These are phyloP conservation scores for Paraglomus brasilianum DNA, from an alignment of 192 early-diverging fungal species.

Conservation along the genomic window DNA sequence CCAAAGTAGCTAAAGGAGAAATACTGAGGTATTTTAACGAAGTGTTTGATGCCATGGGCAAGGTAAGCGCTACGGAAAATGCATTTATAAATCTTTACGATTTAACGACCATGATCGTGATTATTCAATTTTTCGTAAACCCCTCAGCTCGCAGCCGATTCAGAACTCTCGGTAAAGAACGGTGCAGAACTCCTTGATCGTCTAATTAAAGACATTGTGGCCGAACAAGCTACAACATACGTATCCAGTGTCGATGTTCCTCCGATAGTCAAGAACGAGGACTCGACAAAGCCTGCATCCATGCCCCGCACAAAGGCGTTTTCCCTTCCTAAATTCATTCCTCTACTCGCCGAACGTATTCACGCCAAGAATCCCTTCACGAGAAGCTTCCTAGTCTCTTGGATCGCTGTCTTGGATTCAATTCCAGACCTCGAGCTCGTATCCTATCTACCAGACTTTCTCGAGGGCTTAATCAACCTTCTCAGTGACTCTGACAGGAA, in stretches of 20 bases:
- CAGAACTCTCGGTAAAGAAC: constrained; percentile 88
- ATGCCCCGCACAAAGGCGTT: constrained; percentile 71
- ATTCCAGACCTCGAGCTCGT: constrained; percentile 95
- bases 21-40: constrained; percentile 93
- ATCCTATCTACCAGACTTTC: constrained; percentile 86
- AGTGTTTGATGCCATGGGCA: constrained; percentile 94
- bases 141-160: constrained; percentile 79
- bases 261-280: constrained; percentile 28
- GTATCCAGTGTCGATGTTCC: constrained; percentile 36
- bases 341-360: constrained; percentile 88
- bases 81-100: background rate
- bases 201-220: constrained; percentile 95
- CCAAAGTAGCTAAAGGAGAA: constrained; percentile 88
- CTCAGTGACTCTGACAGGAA: constrained; percentile 89
- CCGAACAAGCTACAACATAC: constrained; percentile 82
- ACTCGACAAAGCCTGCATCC: constrained; percentile 44
- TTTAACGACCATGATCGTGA: background rate
- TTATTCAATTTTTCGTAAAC: background rate
- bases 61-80: constrained; percentile 51
- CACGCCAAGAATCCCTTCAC: constrained; percentile 87
- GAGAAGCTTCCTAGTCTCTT: constrained; percentile 91
- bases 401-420: constrained; percentile 89
- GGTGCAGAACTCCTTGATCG: constrained; percentile 93
- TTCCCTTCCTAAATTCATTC: constrained; percentile 91
- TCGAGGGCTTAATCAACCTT: constrained; percentile 88